Conservation (phyloP, 106 monocot species). For the Allium fistulosum region DNA sequence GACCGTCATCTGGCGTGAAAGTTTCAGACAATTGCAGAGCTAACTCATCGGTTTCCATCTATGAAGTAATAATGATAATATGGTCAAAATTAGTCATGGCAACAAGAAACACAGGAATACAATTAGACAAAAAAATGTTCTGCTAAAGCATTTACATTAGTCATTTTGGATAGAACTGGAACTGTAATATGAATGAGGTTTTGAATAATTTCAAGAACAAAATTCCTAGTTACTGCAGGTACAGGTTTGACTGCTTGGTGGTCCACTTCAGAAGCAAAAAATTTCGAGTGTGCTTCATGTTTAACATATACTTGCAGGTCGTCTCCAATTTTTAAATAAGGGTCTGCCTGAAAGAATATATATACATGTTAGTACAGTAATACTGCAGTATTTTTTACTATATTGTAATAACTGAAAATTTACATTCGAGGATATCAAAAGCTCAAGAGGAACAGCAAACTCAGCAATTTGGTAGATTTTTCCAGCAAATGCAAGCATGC, state of each 20-base stretch:
- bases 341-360: conserved; percentile 50
- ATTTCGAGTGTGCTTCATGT: conserved; percentile 40
- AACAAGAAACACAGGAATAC: no score
- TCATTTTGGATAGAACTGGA: conserved; percentile 37
- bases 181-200: conserved; percentile 34
- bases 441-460: conserved; percentile 34
- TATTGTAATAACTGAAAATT: conserved; percentile 12
- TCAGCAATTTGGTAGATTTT: conserved; percentile 63
- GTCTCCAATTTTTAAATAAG: conserved; percentile 57
- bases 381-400: not conserved
- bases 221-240: conserved; percentile 37
- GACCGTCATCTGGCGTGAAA: conserved; percentile 69
- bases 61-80: conserved; percentile 12
- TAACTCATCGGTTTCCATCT: conserved; percentile 53
- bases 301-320: conserved; percentile 61
- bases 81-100: no score
- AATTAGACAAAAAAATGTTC: no score
- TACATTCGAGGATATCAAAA: conserved; percentile 45
- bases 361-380: not conserved
- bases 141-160: conserved; percentile 36
- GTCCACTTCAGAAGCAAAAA: conserved; percentile 61
- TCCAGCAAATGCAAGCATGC: conserved; percentile 74
- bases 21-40: conserved; percentile 36
- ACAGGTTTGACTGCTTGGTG: conserved; percentile 27
- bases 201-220: conserved; percentile 19